Base-by-base conservation (phyloP, 2,329 filamentous ascomycete genomes). In the Mycosphaerelloides madeirae region DNA sequence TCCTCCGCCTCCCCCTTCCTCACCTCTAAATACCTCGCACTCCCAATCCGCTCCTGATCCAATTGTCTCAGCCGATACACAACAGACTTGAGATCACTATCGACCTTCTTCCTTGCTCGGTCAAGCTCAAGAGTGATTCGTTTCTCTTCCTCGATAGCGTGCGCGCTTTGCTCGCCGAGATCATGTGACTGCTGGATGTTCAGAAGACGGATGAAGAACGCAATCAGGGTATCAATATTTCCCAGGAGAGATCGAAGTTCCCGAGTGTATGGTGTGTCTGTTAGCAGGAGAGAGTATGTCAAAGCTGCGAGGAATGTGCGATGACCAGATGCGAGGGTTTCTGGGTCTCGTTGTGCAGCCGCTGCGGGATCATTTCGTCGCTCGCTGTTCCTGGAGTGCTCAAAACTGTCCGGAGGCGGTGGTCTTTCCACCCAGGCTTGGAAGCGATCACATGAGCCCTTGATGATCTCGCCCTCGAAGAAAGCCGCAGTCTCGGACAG, bases 401-500 rank as follows among this genome's bases (percentile, higher is more conserved):
- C 35, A 18, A 31, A 25, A 15, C 40, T 38, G 18, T 40, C 31
- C 3, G 19, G 29, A 11, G 36, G 31, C 11, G 46, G 38, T 1
- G 57, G 50, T 16, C 46, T 29, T 9, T 52, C 46, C 6, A 59
- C 72, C 88, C 90, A 96, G 12, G 67, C 65, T 41, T 85, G 79
- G 56, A 97, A 90, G 40, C 85, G 81, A 13, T 83, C 78, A 80
- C 89, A 96, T 1, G 87, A 82, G 25, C 83, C 82, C 48, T 83
- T 80, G 12, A 96, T 83, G 6, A 97, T 83, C 60, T 95, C 89
- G 1, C 86, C 87, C 64, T 96, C 91, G 34, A 97, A 81, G 58
- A 95, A 97, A 3, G 81, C 81, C 54, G 91, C 85, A 12, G 87
- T 84, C 63, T 96, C 90, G 0, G 86, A 87, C 3, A 97, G 74